Evolutionary conservation across 2,329 filamentous ascomycete genomes (phyloP).

Genomic region (Botrytis byssoidea): DNA sequence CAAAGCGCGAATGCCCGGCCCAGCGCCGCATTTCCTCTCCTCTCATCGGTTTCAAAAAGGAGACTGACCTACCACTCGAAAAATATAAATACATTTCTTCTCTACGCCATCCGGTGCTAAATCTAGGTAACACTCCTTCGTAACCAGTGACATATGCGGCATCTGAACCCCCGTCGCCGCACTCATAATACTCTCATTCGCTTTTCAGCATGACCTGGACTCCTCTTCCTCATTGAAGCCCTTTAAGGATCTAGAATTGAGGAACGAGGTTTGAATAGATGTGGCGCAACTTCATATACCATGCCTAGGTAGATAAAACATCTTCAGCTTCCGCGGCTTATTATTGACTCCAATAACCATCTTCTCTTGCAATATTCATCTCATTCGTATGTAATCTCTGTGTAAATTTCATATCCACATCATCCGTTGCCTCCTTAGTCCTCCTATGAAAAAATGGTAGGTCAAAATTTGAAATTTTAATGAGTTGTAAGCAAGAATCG

Average conservation of each 20-base stretch:
- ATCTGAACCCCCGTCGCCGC: neutral
- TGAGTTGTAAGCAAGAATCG: neutral
- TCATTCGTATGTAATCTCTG: neutral
- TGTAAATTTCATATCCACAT: neutral
- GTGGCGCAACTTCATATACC: neutral
- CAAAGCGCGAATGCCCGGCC: neutral
- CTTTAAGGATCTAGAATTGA: accelerated
- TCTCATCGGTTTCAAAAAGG: neutral
- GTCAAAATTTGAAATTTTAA: neutral
- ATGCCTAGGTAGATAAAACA: neutral
- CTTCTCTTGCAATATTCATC: neutral
- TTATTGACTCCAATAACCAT: neutral
- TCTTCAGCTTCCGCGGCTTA: neutral
- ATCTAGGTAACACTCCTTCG: neutral
- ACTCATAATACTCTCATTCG: neutral
- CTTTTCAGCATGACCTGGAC: neutral
- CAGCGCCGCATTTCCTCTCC: neutral
- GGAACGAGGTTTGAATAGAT: neutral
- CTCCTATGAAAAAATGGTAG: neutral
- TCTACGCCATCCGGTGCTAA: neutral
- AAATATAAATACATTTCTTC: neutral
- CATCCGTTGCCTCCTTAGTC: neutral
- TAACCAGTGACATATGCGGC: neutral
- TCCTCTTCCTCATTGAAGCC: neutral
- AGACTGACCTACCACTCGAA: neutral